Evolutionary conservation across 371 early-diverging fungal species (phyloP), one percentile per base, ranked within the genome.

Genomic region (Mucor indicus): DNA sequence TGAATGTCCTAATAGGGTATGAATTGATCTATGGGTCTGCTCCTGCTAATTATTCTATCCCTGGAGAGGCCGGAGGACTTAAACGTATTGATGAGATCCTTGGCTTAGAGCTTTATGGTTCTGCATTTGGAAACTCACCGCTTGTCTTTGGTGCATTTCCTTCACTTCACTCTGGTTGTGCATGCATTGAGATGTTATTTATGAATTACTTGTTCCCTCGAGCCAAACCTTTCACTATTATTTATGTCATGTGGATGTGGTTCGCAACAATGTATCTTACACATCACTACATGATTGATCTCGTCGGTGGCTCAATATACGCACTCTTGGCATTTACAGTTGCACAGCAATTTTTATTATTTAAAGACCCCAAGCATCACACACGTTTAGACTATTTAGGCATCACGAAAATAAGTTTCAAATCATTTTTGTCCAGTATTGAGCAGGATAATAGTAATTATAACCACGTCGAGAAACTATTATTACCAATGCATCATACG

Each of bases 121-220:
- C 69, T 8, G 75, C 83, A 9, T 89, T 89, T 69, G 77, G 80
- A 2, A 73, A 66, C n/a, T 86, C 86, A 2, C 87, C 89, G n/a
- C 44, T 84, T 22, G 87, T 87, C 33, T 89, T 86, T 69, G 89
- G 89, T 7, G 87, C 89, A 2, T 83, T 86, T 57, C 89, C 89
- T 21, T 85, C 85, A 15, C 72, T 89, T 22, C 89, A 89, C 57
- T 80, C 85, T 11, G 89, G 77, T 20, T 83, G 81, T 58, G 89
- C 89, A 1, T 80, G 80, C 11, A 63, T 84, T n/a, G 69, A 81
- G 32, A 80, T 80, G 61, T 55, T 83, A 33, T 86, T 86, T 62
- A 46, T 80, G 21, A 59, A 60, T 27, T 75, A 70, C 23, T 49
- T 83, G 27, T 67, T 64, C 17, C 83, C 81, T 13, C 66, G 67